Conservation (phyloP, 2,329 filamentous ascomycete genomes). For the Akanthomyces muscarius region DNA sequence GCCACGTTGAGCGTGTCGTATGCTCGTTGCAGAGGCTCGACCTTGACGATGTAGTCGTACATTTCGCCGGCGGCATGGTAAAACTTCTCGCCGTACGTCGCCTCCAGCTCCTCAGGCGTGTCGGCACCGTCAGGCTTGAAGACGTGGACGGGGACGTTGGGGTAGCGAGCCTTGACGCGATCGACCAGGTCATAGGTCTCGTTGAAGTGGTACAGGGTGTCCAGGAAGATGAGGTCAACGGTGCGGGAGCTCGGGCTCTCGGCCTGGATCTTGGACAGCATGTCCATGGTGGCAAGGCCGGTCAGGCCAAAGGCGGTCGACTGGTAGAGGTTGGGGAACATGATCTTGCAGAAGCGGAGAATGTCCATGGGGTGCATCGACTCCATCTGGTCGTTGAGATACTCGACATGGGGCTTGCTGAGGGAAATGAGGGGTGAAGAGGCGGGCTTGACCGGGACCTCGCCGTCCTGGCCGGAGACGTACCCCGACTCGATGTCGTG, state of each 20-base stretch:
- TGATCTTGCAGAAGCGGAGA: slow-evolving; percentile 84
- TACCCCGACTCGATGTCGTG: slow-evolving; percentile 76
- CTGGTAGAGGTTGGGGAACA: slow-evolving; percentile 85
- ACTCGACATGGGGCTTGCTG: slow-evolving; percentile 81
- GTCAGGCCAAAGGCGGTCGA: slow-evolving; percentile 80
- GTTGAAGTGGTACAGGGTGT: slow-evolving; percentile 77
- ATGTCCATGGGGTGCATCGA: slow-evolving; percentile 86
- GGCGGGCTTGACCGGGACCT: slow-evolving; percentile 31
- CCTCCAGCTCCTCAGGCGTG: slow-evolving; percentile 72
- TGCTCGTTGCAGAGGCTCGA: slow-evolving; percentile 89
- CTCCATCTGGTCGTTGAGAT: slow-evolving; percentile 86
- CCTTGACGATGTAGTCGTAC: slow-evolving; percentile 97
- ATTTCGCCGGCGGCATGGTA: slow-evolving; percentile 84
- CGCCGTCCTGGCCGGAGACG: slow-evolving; percentile 51
- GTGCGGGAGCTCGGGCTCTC: slow-evolving; percentile 56
- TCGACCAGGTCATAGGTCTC: slow-evolving; percentile 74
- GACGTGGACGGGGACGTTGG: slow-evolving; percentile 75
- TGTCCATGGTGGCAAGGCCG: slow-evolving; percentile 78
- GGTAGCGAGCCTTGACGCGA: slow-evolving; percentile 71
- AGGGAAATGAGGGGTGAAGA: slow-evolving; percentile 74
- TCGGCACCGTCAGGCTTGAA: slow-evolving; percentile 80
- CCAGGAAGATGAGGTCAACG: slow-evolving; percentile 72
- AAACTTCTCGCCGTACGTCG: slow-evolving; percentile 73
- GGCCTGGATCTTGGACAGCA: slow-evolving; percentile 70
- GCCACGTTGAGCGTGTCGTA: slow-evolving; percentile 84